Conservation (phyloP, 2,329 filamentous ascomycete genomes). For the Aspergillus versicolor region DNA sequence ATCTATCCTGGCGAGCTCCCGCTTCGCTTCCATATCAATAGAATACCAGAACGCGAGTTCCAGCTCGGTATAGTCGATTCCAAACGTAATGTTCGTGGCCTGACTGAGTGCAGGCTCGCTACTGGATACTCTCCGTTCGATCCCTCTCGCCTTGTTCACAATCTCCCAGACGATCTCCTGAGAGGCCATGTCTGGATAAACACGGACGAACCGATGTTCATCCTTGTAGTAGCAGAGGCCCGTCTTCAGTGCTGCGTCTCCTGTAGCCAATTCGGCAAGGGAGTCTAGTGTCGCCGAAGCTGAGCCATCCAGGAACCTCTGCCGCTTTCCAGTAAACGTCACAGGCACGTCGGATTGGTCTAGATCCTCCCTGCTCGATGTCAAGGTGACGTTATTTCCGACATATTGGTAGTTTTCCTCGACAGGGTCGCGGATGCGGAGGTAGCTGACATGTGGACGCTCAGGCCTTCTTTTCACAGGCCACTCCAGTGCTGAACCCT, state of each 20-base stretch:
- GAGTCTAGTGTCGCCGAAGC: slow-evolving; percentile 9
- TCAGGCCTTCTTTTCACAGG: too few relatives aligned
- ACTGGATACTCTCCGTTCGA: slow-evolving; percentile 16
- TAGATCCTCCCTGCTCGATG: slow-evolving; percentile 16
- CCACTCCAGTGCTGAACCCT: too few relatives aligned
- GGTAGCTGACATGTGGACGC: too few relatives aligned
- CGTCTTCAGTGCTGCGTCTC: slow-evolving; percentile 2
- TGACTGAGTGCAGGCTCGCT: too few relatives aligned
- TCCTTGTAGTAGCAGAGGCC: slow-evolving; percentile 24
- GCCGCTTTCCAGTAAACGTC: slow-evolving; percentile 28
- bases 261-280: not conserved
- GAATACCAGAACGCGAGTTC: too few relatives aligned
- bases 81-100: too few relatives aligned
- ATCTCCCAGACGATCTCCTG: slow-evolving; percentile 16
- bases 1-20: slow-evolving; percentile 21
- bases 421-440: slow-evolving; percentile 28
- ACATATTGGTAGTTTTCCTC: slow-evolving; percentile 19
- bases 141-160: slow-evolving; percentile 19
- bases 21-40: too few relatives aligned
- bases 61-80: slow-evolving; percentile 16
- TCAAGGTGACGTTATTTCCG: not conserved
- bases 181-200: slow-evolving; percentile 19
- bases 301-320: slow-evolving; percentile 19
- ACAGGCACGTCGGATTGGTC: slow-evolving; percentile 16
- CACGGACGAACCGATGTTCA: slow-evolving; percentile 22